phyloP scores from a whole-genome alignment of 2,329 filamentous ascomycete species.

The Lecanicillium sp. region DNA sequence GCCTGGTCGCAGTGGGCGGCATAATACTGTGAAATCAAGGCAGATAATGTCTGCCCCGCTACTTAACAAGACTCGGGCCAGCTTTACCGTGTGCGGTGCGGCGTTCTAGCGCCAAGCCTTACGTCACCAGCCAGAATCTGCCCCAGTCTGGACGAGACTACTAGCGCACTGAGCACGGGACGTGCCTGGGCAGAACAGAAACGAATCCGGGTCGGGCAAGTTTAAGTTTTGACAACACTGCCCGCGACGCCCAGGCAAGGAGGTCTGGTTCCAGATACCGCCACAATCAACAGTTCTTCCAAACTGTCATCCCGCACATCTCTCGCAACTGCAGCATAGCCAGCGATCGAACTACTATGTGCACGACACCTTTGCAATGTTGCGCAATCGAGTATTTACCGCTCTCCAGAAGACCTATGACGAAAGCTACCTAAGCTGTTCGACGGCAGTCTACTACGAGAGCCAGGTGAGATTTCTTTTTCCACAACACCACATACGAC shows the following conservation, averaged over 20 bases:
- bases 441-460: conserved; percentile 94
- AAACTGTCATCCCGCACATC: background rate
- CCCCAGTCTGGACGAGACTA: background rate
- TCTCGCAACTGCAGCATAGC: conserved; percentile 3
- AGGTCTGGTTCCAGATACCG: background rate
- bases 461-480: conserved; percentile 58
- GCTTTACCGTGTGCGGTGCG: background rate
- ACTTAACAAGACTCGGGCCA: background rate
- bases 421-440: conserved; percentile 90
- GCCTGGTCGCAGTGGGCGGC: too few relatives aligned
- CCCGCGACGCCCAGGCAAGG: background rate
- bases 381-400: conserved; percentile 52
- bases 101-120: conserved; percentile 11
- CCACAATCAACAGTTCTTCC: background rate
- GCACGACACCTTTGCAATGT: conserved; percentile 37
- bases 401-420: conserved; percentile 96
- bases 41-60: background rate
- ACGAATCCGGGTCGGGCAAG: conserved; percentile 12
- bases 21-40: background rate
- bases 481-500: background rate
- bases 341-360: conserved; percentile 23
- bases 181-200: conserved; percentile 12
- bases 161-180: conserved; percentile 14
- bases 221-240: conserved; percentile 12
- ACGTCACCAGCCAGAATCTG: conserved; percentile 12